Evolutionary conservation across 371 early-diverging fungal genomes (phyloP), one percentile per base, ranked within the genome.

Genomic region (Nematocida displodere): DNA sequence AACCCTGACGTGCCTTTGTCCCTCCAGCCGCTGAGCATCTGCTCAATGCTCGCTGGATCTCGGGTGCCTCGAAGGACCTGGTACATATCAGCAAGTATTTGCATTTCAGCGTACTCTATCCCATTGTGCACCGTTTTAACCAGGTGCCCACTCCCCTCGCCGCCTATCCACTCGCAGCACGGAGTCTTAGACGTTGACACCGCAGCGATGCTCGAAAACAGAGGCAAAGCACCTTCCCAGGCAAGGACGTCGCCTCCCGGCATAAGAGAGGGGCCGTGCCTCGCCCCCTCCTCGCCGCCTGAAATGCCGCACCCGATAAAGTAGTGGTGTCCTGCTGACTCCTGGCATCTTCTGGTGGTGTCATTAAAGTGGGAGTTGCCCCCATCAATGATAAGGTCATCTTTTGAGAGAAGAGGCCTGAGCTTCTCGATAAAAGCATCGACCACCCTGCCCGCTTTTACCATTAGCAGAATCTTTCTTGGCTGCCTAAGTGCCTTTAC

Each of bases 121-220:
- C 96, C 96, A 86, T 95, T 97, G 88, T 96, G 97, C 50, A 97
- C 95, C 93, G 95, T 96, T 88, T 97, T 96, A 82, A 97, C 96
- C 84, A 93, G 95, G 87, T 97, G 97, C 36, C 97, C 98, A 37
- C 95, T 90, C 48, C 96, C 98, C 50, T 90, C 88, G 77, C 90
- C 90, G 75, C 98, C 97, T 66, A 97, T 92, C 93, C 95, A 94
- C 85, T 93, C 93, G 84, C 97, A 96, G 89, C 97, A 97, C 49
- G 94, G 90, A 67, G 88, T 88, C 80, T 87, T 39, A 15, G 26
- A 87, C 56, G 86, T 86, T 76, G 90, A 89, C 85, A 88, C 89
- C 82, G 94, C 95, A 65, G 95, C 85, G 78, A 94, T 90, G 48
- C 89, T 88, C 85, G 93, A 92, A 88, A 96, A 92, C 80, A 97